Conservation (phyloP, 305 asterid species). For the Plantago coronopus region DNA sequence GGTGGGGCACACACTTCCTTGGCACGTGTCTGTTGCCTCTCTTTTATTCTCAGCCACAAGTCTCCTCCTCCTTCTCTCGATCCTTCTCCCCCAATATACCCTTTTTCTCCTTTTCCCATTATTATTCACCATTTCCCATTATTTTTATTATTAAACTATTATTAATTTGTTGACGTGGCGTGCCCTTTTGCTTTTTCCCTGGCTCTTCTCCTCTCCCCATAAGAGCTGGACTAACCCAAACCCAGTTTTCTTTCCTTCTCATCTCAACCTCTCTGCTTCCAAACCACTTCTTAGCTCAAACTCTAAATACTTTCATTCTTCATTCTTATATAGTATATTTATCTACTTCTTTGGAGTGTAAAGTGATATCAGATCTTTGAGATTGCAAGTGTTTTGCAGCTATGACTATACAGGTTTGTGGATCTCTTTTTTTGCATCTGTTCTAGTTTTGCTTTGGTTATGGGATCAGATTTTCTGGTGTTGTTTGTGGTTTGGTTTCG, state of each 20-base stretch:
- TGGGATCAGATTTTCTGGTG: no score
- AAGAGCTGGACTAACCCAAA: constrained; percentile 17
- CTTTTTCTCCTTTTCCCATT: not conserved
- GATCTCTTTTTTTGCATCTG: not conserved
- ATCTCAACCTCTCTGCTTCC: constrained; percentile 15
- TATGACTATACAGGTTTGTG: constrained; percentile 3
- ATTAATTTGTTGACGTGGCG: constrained; percentile 21
- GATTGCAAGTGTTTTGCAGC: not conserved
- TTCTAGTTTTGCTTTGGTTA: not conserved
- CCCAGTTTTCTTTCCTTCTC: constrained; percentile 20
- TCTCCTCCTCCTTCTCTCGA: constrained; percentile 48
- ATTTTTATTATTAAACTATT: constrained; percentile 1
- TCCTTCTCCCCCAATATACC: constrained; percentile 24
- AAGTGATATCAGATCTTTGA: not conserved
- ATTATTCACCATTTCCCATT: not conserved
- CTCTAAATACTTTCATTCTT: not conserved
- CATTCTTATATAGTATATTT: constrained; percentile 3
- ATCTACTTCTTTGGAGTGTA: no score
- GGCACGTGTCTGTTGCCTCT: constrained; percentile 58
- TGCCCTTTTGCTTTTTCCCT: constrained; percentile 5
- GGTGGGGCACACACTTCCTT: constrained; percentile 26
- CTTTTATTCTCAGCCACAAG: constrained; percentile 66
- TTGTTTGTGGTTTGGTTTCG: no score
- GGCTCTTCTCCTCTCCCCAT: constrained; percentile 8
- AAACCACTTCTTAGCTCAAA: not conserved